Conservation (phyloP, 164 flowering plant genomes). For the Tinospora cordifolia region DNA sequence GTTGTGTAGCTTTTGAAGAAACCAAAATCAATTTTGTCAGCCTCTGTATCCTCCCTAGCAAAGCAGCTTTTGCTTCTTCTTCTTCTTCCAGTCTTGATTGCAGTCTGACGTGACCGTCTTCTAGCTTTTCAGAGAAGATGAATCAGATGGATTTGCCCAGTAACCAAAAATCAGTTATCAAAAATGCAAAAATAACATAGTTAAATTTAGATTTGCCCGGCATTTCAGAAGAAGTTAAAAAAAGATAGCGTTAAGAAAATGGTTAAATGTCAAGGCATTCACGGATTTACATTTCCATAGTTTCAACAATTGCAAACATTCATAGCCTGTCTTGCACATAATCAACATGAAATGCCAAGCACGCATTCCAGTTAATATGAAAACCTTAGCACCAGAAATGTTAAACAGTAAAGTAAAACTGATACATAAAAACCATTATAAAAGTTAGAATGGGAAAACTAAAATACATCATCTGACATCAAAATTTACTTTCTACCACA, state of each 20-base stretch:
- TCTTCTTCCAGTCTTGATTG: slow-evolving; percentile 94
- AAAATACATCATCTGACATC: too few species aligned
- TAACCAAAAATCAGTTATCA: not conserved
- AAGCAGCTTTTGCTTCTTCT: slow-evolving; percentile 97
- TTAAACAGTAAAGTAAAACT: too few species aligned
- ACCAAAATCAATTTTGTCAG: slow-evolving; percentile 87
- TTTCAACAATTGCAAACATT: not conserved
- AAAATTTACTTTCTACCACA: too few species aligned
- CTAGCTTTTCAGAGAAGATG: slow-evolving; percentile 56
- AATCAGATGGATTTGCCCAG: slow-evolving; percentile 10
- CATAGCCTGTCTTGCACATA: not conserved
- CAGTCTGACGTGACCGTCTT: slow-evolving; percentile 88
- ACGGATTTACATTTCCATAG: not conserved
- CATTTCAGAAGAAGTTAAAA: too few species aligned
- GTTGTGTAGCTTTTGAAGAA: slow-evolving; percentile 66
- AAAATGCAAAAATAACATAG: not conserved
- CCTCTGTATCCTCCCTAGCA: slow-evolving; percentile 84
- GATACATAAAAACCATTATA: too few species aligned
- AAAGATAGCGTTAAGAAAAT: too few species aligned
- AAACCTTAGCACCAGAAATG: too few species aligned
- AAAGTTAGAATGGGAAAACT: too few species aligned
- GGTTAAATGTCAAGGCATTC: not conserved
- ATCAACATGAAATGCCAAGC: not conserved
- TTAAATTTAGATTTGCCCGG: too few species aligned
- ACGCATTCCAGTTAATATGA: too few species aligned